Percentiles rank a stretch among this genome's conserved stretches.
Conservation (phyloP, 192 early-diverging fungal species). For the Ambispora gerdemannii region DNA sequence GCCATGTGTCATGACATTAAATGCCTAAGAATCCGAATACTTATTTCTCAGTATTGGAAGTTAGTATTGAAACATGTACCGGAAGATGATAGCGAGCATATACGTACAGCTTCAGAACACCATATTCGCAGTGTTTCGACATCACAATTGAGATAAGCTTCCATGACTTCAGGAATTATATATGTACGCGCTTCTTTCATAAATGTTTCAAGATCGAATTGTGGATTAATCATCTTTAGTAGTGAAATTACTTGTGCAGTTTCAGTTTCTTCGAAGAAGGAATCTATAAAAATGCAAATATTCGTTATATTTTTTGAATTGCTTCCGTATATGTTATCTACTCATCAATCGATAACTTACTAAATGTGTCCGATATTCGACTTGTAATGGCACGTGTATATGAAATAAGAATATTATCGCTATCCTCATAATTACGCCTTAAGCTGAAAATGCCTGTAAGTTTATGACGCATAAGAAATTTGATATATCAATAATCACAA, state of each 20-base stretch:
- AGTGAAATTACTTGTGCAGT: conserved; percentile 82
- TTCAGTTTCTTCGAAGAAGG: conserved; percentile 91
- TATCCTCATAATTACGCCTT: conserved; percentile 80
- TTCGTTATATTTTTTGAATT: background rate
- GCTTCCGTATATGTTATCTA: no score
- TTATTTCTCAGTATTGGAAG: conserved; percentile 1
- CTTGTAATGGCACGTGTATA: conserved; percentile 74
- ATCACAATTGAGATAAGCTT: conserved; percentile 89
- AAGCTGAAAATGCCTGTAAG: conserved; percentile 64
- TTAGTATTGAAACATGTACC: background rate
- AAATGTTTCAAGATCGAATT: conserved; percentile 82
- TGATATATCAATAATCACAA: background rate
- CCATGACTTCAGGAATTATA: conserved; percentile 94
- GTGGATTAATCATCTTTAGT: conserved; percentile 81
- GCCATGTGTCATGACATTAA: conserved; percentile 78
- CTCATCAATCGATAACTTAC: no score
- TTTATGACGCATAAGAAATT: background rate
- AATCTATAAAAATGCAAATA: conserved; percentile 40
- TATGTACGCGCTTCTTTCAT: conserved; percentile 88
- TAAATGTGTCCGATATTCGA: conserved; percentile 70
- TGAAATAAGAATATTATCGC: conserved; percentile 80
- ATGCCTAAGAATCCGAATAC: conserved; percentile 49
- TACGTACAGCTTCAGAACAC: conserved; percentile 88
- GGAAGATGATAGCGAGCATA: conserved; percentile 9
- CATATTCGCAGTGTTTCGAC: conserved; percentile 78